Evolutionary conservation across 768 basidiomycete species (phyloP).

Genomic region (Trametes gibbosa): DNA sequence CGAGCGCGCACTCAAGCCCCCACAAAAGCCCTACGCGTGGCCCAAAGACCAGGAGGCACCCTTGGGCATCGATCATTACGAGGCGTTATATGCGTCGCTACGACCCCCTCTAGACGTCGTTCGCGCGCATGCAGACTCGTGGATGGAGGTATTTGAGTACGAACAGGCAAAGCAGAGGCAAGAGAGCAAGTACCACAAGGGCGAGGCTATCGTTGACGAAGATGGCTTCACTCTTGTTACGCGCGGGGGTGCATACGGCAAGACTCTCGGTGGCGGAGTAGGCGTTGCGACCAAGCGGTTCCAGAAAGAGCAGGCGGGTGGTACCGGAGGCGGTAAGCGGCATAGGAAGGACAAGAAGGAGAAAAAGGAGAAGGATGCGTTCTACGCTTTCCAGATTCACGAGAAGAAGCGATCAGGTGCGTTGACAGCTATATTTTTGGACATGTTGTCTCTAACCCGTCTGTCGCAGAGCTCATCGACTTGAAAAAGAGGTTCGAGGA

Average conservation of each 20-base stretch:
- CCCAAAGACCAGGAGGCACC: conserved; percentile 56
- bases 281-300: conserved; percentile 62
- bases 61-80: conserved; percentile 72
- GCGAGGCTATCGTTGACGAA: conserved; percentile 88
- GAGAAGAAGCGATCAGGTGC: conserved; percentile 85
- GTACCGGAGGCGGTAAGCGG: conserved; percentile 32
- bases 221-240: conserved; percentile 95
- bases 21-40: conserved; percentile 61
- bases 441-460: background rate
- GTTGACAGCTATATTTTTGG: conserved; percentile 19
- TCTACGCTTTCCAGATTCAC: conserved; percentile 89
- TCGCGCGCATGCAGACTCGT: conserved; percentile 76
- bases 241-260: conserved; percentile 87
- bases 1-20: conserved; percentile 55
- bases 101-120: conserved; percentile 75
- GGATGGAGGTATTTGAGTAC: conserved; percentile 75
- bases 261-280: conserved; percentile 81
- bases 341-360: conserved; percentile 63
- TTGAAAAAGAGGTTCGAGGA: conserved; percentile 80
- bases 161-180: conserved; percentile 59
- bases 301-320: conserved; percentile 28
- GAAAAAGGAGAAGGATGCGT: conserved; percentile 58
- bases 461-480: conserved; percentile 47
- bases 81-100: conserved; percentile 55
- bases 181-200: conserved; percentile 69